Base-by-base conservation (phyloP, 2,329 filamentous ascomycete species). In the Dothideomycetidae sp. region DNA sequence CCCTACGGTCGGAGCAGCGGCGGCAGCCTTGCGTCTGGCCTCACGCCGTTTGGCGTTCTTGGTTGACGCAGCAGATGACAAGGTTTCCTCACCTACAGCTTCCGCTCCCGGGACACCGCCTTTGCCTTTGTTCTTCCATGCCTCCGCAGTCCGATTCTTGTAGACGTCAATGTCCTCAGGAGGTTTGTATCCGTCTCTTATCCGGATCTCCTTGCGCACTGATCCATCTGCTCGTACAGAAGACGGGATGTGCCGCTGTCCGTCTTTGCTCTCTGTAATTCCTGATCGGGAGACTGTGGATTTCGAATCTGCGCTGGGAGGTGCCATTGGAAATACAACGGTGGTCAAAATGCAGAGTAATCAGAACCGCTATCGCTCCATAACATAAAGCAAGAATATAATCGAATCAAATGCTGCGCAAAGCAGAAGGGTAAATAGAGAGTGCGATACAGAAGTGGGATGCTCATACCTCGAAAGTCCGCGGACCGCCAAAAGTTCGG, bases 121-220 rank as follows among this genome's bases (percentile, higher is more conserved):
- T 41, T 72, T 75, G 16, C 72, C 74, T 36, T 83, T 75, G 48
- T 74, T 84, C 53, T 84, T 84, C 63, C 81, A 93, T 34, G 74
- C 75, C 55, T 90, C 81, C 34, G 86, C 86, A 1, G 78, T 85
- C 40, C 82, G 78, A 59, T 93, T 94, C 64, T 85, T 92, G 71
- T 98, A 98, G 31, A 93, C 68, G 54, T 94, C 85, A 45, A 96
- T 79, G 59, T 98, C 90, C 62, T 98, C 90, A 1, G 86, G 84
- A 1, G 90, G 92, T 21, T 78, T 77, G 61, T 94, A 98, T 37
- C 90, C 92, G 0, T 90, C 88, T 18, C 84, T 76, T 43, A 98
- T 84, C 53, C 83, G 83, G 55, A 96, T 96, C 52, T 93, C 88
- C 54, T 82, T 92, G 40, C 90, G 76, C n/a, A 82, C 82, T 35